Conservation (phyloP, 2,329 filamentous ascomycete genomes). For the Monosporascus sp. region DNA sequence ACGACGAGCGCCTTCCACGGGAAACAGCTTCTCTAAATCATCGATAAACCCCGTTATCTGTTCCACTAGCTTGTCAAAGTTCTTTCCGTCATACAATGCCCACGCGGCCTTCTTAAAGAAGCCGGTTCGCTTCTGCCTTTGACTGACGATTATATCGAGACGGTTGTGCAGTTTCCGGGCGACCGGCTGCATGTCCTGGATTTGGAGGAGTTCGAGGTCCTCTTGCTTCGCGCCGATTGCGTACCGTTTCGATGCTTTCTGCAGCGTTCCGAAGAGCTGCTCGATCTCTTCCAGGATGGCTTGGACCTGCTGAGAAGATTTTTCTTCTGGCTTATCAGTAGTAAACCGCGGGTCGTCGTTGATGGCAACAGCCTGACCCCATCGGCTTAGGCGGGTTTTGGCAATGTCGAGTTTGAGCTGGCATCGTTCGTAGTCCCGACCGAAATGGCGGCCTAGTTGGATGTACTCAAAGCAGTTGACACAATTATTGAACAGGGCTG, state of each 20-base stretch:
- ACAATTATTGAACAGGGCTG: slow-evolving; percentile 30
- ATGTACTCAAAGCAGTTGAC: slow-evolving; percentile 36
- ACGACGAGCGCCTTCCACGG: slow-evolving; percentile 10
- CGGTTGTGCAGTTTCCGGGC: slow-evolving; percentile 7
- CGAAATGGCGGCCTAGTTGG: slow-evolving; percentile 31
- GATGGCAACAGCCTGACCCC: slow-evolving; percentile 28
- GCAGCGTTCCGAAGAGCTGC: slow-evolving; percentile 16
- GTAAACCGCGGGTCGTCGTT: slow-evolving; percentile 21
- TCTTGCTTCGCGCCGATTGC: slow-evolving; percentile 3
- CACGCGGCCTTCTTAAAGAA: slow-evolving; percentile 15
- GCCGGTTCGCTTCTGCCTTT: slow-evolving; percentile 12
- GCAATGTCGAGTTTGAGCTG: slow-evolving; percentile 29
- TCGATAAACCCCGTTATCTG: slow-evolving; percentile 18
- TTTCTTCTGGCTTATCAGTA: slow-evolving; percentile 7
- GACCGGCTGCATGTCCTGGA: slow-evolving; percentile 5
- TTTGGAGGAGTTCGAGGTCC: slow-evolving; percentile 4
- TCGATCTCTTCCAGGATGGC: slow-evolving; percentile 20
- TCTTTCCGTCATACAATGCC: slow-evolving; percentile 18
- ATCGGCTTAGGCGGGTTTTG: slow-evolving; percentile 27
- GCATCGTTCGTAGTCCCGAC: slow-evolving; percentile 26
- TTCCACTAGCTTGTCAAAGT: slow-evolving; percentile 16
- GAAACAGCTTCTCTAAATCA: slow-evolving; percentile 19
- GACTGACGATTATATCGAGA: slow-evolving; percentile 1
- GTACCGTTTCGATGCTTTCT: slow-evolving; percentile 20
- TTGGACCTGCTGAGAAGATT: slow-evolving; percentile 6